Conservation (phyloP, 768 basidiomycete species). For the Podaxis sp. region DNA sequence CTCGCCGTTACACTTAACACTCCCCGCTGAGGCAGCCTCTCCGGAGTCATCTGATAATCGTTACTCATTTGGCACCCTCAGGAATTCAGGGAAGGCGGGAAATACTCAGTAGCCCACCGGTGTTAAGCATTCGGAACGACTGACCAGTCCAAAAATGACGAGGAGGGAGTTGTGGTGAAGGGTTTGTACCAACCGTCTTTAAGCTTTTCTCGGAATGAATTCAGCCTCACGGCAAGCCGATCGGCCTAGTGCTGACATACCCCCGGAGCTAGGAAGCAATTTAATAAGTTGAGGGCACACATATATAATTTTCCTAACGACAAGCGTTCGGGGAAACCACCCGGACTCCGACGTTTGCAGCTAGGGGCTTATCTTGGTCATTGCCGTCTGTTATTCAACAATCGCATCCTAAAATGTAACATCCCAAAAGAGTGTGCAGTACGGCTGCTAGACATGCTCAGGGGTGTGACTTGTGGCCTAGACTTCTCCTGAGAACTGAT, state of each 20-base stretch:
- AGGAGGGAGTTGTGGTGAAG: background rate
- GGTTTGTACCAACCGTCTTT: background rate
- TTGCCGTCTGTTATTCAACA: background rate
- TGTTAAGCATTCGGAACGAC: background rate
- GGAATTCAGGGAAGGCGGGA: constrained; percentile 1
- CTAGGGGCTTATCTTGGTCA: background rate
- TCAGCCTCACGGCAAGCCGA: background rate
- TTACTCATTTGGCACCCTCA: background rate
- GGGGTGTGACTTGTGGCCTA: no score
- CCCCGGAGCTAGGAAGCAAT: background rate
- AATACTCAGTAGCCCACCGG: background rate
- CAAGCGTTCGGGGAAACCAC: background rate
- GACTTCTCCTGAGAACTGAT: background rate
- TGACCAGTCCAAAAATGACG: background rate
- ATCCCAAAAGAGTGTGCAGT: background rate
- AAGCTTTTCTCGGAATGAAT: background rate
- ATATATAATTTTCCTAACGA: background rate
- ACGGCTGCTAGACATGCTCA: no score
- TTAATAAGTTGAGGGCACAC: background rate
- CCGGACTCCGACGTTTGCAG: background rate
- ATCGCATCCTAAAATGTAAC: background rate
- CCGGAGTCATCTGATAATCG: background rate
- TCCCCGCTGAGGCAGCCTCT: background rate
- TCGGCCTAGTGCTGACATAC: background rate
- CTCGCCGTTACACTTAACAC: background rate